Evolutionary conservation across 768 basidiomycete genomes (phyloP).

Genomic region (Kwoniella dejecticola): DNA sequence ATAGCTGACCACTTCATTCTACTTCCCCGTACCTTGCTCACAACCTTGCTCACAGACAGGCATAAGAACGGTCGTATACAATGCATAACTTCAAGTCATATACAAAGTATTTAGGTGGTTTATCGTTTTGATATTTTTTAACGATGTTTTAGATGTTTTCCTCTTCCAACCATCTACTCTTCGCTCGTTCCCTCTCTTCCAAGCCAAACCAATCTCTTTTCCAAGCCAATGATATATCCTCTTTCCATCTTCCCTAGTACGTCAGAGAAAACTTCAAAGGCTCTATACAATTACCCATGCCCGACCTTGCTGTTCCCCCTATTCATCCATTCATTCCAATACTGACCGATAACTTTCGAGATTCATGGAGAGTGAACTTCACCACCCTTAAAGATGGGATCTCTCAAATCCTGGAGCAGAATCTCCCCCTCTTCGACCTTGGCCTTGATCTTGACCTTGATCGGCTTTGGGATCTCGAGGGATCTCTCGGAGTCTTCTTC

Average conservation of each 20-base stretch:
- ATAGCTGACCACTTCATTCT: too few species aligned
- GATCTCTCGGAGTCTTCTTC: not conserved
- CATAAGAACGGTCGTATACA: not conserved
- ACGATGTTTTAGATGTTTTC: not conserved
- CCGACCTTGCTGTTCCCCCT: too few species aligned
- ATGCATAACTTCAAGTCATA: not conserved
- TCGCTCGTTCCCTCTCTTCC: not conserved
- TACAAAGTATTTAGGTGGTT: not conserved
- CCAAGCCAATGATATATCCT: not conserved
- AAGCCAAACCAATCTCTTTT: not conserved
- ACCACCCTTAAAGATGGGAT: conserved; percentile 1
- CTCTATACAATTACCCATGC: not conserved
- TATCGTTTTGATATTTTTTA: not conserved
- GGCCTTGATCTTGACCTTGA: not conserved
- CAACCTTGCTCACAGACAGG: too few species aligned
- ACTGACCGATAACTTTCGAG: too few species aligned
- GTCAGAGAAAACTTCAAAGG: not conserved
- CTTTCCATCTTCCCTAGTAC: not conserved
- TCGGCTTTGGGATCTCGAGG: not conserved
- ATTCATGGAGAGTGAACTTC: too few species aligned
- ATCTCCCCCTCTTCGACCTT: not conserved
- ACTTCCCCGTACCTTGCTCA: too few species aligned
- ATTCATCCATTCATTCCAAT: too few species aligned
- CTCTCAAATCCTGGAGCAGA: not conserved
- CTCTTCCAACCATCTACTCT: not conserved